phyloP scores from a whole-genome alignment of 2,329 filamentous ascomycete genomes.

The Neonectria ditissima region DNA sequence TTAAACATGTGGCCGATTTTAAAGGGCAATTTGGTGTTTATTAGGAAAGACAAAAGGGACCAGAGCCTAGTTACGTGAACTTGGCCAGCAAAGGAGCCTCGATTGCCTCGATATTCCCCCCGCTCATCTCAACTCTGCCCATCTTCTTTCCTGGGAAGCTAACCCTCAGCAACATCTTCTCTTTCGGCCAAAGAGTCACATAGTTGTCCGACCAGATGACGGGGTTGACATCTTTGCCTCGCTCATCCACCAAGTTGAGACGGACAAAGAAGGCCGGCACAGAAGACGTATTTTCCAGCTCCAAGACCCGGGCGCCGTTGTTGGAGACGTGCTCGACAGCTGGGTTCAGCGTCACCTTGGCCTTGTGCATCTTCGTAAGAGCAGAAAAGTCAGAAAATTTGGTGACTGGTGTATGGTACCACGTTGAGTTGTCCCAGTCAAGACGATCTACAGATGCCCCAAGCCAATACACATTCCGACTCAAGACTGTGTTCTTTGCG shows the following conservation, averaged over 20 bases:
- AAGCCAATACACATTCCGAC: slow-evolving; percentile 72
- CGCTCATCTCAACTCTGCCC: not conserved
- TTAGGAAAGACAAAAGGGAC: no score
- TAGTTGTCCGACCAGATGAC: not conserved
- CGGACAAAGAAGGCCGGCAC: not conserved
- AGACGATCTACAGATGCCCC: slow-evolving; percentile 59
- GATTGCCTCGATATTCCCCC: not conserved
- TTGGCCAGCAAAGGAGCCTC: not conserved
- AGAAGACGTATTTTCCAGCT: not conserved
- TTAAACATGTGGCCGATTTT: no score
- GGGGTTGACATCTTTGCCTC: not conserved
- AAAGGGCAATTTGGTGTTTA: no score
- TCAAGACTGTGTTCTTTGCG: slow-evolving; percentile 51
- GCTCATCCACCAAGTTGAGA: not conserved
- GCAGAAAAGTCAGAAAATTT: not conserved
- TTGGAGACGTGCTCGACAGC: not conserved
- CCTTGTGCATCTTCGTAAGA: not conserved
- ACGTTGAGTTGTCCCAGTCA: slow-evolving; percentile 67
- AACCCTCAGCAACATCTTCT: not conserved
- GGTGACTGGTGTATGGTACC: slow-evolving; percentile 52
- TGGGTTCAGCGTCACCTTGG: not conserved
- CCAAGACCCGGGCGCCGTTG: not conserved
- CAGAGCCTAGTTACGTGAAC: not conserved
- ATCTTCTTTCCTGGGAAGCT: not conserved
- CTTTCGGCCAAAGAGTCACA: not conserved